Evolutionary conservation across 257 asterid genomes (phyloP).

Genomic region (Nicotiana tabacum): DNA sequence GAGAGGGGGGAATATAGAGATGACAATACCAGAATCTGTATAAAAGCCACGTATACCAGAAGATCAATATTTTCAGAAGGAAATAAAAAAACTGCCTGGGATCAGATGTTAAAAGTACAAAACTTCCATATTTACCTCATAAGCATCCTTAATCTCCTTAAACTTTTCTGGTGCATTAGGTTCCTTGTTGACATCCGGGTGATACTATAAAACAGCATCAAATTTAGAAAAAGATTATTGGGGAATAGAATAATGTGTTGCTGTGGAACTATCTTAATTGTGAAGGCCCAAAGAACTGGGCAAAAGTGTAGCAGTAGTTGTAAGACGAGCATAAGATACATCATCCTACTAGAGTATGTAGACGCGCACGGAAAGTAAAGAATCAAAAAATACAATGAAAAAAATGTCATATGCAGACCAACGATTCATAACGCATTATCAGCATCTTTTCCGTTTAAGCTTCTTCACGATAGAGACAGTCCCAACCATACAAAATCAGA

Average conservation of each 20-base stretch:
- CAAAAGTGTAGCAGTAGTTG: background rate
- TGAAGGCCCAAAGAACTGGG: background rate
- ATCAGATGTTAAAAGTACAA: background rate
- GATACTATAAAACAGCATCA: conserved; percentile 48
- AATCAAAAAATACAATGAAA: background rate
- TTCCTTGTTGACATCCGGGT: conserved; percentile 95
- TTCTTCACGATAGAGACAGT: background rate
- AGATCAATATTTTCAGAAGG: background rate
- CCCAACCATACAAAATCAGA: background rate
- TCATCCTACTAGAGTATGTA: background rate
- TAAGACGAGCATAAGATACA: background rate
- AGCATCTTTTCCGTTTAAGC: background rate
- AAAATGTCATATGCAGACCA: background rate
- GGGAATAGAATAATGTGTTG: background rate
- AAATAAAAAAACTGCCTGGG: conserved; percentile 2
- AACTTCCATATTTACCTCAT: conserved; percentile 63
- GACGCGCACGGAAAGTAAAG: background rate
- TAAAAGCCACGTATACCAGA: background rate
- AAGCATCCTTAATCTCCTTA: conserved; percentile 96
- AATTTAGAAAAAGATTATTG: background rate
- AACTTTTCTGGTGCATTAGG: conserved; percentile 96
- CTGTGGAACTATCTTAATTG: background rate
- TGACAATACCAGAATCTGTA: background rate
- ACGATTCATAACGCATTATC: background rate
- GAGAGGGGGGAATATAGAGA: background rate